phyloP scores from a whole-genome alignment of 305 asterid species.

The Ajuga reptans region DNA sequence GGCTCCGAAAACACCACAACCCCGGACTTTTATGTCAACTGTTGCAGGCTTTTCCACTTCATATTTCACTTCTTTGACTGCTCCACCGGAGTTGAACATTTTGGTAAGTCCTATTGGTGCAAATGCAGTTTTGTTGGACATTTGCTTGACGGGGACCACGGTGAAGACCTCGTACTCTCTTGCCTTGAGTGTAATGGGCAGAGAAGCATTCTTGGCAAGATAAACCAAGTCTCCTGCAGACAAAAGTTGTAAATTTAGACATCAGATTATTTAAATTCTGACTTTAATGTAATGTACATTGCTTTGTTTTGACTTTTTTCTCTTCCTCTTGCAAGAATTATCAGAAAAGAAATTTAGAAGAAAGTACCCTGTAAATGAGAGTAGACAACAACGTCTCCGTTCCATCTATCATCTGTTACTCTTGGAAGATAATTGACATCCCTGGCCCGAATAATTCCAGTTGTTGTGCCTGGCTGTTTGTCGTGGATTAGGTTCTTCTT shows the following conservation, averaged over 20 bases:
- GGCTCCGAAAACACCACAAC: constrained; percentile 65
- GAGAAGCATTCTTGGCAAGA: constrained; percentile 53
- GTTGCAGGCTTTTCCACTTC: constrained; percentile 35
- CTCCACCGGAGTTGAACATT: constrained; percentile 91
- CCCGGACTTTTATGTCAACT: constrained; percentile 44
- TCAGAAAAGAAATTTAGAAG: neutral
- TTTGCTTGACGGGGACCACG: constrained; percentile 46
- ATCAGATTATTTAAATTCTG: neutral
- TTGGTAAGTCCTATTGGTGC: constrained; percentile 66
- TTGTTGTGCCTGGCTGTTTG: constrained; percentile 53
- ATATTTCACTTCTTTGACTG: constrained; percentile 43
- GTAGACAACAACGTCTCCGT: constrained; percentile 53
- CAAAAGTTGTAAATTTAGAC: neutral
- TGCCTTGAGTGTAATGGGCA: constrained; percentile 61
- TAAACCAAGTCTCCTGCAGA: constrained; percentile 57
- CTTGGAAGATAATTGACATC: constrained; percentile 70
- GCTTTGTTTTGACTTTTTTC: too few species aligned
- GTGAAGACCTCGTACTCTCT: constrained; percentile 68
- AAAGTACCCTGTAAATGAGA: constrained; percentile 59
- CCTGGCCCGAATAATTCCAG: constrained; percentile 54
- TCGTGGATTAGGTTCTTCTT: constrained; percentile 78
- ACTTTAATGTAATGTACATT: neutral
- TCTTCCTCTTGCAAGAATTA: neutral
- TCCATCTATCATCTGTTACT: constrained; percentile 51
- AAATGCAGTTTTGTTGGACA: constrained; percentile 40